A percentile compares a stretch with the other conserved stretches of the same genome.
These are phyloP conservation scores for Tilletia indica DNA, from an alignment of 1,284 basidiomycete genomes.

Conservation along the genomic window DNA sequence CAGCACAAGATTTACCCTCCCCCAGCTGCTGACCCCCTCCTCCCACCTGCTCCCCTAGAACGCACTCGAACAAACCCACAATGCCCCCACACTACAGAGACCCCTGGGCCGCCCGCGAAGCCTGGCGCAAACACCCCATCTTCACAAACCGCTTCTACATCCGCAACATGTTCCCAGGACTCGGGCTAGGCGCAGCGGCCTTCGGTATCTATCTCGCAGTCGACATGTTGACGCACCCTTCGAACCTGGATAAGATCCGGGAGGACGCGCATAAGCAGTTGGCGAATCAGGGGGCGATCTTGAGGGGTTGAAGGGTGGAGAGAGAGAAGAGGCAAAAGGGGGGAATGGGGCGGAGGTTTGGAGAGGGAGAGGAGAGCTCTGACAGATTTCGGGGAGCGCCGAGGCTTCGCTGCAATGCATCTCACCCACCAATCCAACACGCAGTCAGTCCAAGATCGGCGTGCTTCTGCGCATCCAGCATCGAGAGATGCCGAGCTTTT, in stretches of 20 bases:
- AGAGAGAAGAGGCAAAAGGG: no score
- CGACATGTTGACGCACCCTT: slow-evolving; percentile 45
- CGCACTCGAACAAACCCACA: neutral
- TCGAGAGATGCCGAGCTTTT: no score
- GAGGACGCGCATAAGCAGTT: slow-evolving; percentile 46
- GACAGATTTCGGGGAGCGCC: no score
- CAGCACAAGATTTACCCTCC: no score
- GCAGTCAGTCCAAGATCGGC: no score
- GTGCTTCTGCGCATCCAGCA: no score
- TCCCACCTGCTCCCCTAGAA: neutral
- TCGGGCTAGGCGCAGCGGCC: slow-evolving; percentile 46
- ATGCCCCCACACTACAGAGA: slow-evolving; percentile 51
- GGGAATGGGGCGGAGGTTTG: no score
- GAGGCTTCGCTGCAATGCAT: neutral
- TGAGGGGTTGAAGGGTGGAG: neutral
- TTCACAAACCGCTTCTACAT: slow-evolving; percentile 51
- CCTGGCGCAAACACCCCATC: slow-evolving; percentile 55
- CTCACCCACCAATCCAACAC: no score
- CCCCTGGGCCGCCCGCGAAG: slow-evolving; percentile 54
- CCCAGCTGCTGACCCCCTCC: neutral
- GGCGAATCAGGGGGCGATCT: slow-evolving; percentile 19
- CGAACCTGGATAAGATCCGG: slow-evolving; percentile 51
- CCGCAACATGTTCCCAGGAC: slow-evolving; percentile 53
- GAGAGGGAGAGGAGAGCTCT: no score
- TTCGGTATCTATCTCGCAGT: slow-evolving; percentile 43